phyloP scores from a whole-genome alignment of 306 rosid species.

The Lagenaria siceraria region DNA sequence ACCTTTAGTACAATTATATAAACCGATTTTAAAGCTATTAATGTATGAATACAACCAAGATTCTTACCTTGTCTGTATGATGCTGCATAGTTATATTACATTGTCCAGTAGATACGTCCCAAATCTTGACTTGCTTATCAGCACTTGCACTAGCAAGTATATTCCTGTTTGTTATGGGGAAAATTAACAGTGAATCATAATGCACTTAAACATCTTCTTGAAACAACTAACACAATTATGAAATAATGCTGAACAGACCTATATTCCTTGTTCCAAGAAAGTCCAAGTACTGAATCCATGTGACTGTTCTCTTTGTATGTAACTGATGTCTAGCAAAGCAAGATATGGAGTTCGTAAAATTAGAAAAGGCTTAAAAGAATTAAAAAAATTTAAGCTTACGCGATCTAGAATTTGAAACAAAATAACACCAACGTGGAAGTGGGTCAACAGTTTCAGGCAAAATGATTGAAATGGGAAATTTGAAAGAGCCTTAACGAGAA shows the following conservation, averaged over 20 bases:
- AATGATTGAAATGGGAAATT: constrained; percentile 3
- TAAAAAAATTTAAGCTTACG: not conserved
- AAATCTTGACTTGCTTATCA: constrained; percentile 70
- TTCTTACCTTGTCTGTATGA: constrained; percentile 71
- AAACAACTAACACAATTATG: not conserved
- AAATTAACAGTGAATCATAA: constrained; percentile 3
- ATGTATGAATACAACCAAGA: not conserved
- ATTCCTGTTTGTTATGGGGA: constrained; percentile 36
- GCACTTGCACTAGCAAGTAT: constrained; percentile 95
- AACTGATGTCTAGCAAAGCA: constrained; percentile 34
- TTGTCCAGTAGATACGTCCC: constrained; percentile 71
- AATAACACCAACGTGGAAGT: not conserved
- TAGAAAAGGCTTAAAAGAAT: constrained; percentile 9
- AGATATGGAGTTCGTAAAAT: constrained; percentile 19
- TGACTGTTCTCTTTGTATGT: constrained; percentile 79
- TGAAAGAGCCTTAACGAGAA: constrained; percentile 7
- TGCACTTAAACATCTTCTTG: not conserved
- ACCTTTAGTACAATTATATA: not conserved
- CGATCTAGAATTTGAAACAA: not conserved
- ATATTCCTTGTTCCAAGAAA: constrained; percentile 91
- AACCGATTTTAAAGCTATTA: not conserved
- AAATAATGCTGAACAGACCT: constrained; percentile 31
- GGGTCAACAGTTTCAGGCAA: not conserved
- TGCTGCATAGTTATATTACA: constrained; percentile 76
- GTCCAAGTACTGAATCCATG: constrained; percentile 79